phyloP scores from a whole-genome alignment of 345 rosid species.

The Eucalyptus decipiens region DNA sequence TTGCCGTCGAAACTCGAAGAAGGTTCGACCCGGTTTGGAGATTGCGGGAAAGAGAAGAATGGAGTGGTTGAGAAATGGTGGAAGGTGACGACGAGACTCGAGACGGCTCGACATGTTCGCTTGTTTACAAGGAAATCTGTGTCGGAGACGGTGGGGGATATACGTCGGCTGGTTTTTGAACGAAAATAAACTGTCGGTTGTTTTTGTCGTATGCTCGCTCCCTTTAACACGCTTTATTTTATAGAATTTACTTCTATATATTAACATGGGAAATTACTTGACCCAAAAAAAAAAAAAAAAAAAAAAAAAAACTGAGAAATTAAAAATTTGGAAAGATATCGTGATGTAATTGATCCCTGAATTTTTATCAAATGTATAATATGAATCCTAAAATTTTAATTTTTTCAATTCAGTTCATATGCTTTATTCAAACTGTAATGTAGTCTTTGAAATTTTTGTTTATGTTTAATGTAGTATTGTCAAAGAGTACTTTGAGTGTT shows the following conservation, averaged over 20 bases:
- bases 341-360: background rate
- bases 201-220: background rate
- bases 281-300: too few species aligned
- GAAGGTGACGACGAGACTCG: background rate
- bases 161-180: background rate
- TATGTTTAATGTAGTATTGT: too few species aligned
- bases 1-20: background rate
- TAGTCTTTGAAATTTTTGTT: too few species aligned
- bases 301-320: too few species aligned
- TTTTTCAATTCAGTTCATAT: rapidly evolving
- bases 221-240: background rate
- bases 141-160: background rate
- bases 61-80: background rate
- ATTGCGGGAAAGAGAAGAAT: background rate
- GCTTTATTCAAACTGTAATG: too few species aligned
- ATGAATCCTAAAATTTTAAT: too few species aligned
- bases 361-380: too few species aligned
- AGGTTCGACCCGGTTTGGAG: background rate
- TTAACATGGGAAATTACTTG: too few species aligned
- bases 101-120: background rate
- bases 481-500: too few species aligned
- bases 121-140: background rate
- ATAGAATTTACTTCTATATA: background rate
- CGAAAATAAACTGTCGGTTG: background rate
- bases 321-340: too few species aligned